phyloP scores from a whole-genome alignment of 371 early-diverging fungal genomes.

The Fennellomyces sp. region DNA sequence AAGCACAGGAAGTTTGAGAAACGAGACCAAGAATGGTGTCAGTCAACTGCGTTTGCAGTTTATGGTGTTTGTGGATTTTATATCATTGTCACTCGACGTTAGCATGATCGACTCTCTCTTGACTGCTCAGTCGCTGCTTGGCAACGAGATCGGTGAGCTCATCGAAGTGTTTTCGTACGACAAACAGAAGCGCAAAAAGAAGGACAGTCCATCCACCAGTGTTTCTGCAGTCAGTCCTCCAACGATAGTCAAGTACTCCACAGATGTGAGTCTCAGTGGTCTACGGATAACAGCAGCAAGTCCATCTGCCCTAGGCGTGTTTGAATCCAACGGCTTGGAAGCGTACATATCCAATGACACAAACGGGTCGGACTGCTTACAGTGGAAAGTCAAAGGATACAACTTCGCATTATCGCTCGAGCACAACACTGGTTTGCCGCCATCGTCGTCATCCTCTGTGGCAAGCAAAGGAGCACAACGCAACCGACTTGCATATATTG shows the following conservation, averaged over 20 bases:
- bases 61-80: conserved; percentile 64
- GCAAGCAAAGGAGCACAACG: conserved; percentile 28
- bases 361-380: conserved; percentile 17
- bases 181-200: conserved; percentile 25
- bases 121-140: conserved; percentile 78
- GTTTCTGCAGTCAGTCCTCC: neutral
- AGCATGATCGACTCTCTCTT: conserved; percentile 77
- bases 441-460: neutral
- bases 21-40: conserved; percentile 12
- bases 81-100: conserved; percentile 69
- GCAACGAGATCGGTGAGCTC: conserved; percentile 79
- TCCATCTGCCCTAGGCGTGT: conserved; percentile 67
- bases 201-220: neutral
- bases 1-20: conserved; percentile 53
- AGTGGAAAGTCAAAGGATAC: conserved; percentile 60
- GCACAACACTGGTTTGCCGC: conserved; percentile 45
- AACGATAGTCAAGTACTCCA: conserved; percentile 45
- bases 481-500: conserved; percentile 71
- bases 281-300: conserved; percentile 67
- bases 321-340: conserved; percentile 67
- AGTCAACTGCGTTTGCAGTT: conserved; percentile 43
- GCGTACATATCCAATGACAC: conserved; percentile 62
- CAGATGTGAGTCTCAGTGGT: conserved; percentile 68
- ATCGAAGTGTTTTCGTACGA: conserved; percentile 71
- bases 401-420: conserved; percentile 65